Evolutionary conservation across 1,284 basidiomycete genomes (phyloP).

Genomic region (Cerioporus squamosus): DNA sequence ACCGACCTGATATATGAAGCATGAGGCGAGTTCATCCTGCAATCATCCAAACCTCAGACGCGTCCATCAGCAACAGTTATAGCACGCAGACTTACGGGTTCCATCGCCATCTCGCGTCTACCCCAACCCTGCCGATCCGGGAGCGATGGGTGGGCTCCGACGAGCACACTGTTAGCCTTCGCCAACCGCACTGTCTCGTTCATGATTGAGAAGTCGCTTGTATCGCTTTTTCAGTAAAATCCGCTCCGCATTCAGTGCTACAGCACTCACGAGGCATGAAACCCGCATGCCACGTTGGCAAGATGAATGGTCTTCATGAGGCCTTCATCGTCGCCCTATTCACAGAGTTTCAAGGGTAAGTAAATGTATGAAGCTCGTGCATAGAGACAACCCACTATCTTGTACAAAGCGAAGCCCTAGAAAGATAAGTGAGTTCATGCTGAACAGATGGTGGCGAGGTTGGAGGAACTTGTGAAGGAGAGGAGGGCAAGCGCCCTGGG

Average conservation of each 20-base stretch:
- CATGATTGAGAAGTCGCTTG: slow-evolving; percentile 66
- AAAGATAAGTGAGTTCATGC: neutral
- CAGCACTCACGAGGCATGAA: slow-evolving; percentile 57
- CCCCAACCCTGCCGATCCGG: slow-evolving; percentile 70
- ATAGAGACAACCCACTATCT: slow-evolving; percentile 46
- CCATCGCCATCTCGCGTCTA: slow-evolving; percentile 62
- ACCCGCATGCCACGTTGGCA: slow-evolving; percentile 68
- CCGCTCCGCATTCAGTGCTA: too few relatives aligned
- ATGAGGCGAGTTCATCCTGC: slow-evolving; percentile 58
- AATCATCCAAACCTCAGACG: neutral
- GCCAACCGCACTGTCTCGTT: slow-evolving; percentile 59
- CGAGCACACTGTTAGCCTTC: slow-evolving; percentile 51
- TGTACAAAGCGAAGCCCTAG: slow-evolving; percentile 57
- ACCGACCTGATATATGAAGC: slow-evolving; percentile 67
- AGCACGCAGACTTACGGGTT: slow-evolving; percentile 50
- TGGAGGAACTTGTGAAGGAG: too few relatives aligned
- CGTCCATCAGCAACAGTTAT: too few relatives aligned
- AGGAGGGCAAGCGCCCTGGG: too few relatives aligned
- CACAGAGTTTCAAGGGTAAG: neutral
- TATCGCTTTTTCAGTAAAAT: neutral
- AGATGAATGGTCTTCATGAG: slow-evolving; percentile 68
- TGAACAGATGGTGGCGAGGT: too few relatives aligned
- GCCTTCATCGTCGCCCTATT: slow-evolving; percentile 59
- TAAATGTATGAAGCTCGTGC: neutral
- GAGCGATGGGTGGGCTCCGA: slow-evolving; percentile 67